These are phyloP conservation scores for Diplodia corticola DNA, from an alignment of 2,329 filamentous ascomycete genomes.

Conservation along the genomic window DNA sequence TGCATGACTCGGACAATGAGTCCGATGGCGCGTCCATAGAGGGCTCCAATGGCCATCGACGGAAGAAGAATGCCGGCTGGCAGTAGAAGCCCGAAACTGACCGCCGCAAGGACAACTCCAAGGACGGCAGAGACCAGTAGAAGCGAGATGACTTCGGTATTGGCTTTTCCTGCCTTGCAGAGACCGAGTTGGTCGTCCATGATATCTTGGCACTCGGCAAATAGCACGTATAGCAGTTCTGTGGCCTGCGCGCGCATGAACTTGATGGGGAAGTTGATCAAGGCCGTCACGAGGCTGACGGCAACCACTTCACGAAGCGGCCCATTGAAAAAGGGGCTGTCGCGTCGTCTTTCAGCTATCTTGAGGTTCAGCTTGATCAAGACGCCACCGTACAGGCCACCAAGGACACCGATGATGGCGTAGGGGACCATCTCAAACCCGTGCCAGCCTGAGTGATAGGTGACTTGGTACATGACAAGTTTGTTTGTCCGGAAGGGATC, in stretches of 20 bases:
- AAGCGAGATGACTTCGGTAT: constrained; percentile 77
- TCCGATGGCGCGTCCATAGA: constrained; percentile 85
- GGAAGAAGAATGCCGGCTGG: constrained; percentile 94
- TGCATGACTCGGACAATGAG: constrained; percentile 90
- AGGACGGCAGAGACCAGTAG: constrained; percentile 79
- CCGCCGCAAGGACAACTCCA: constrained; percentile 79
- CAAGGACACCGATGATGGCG: constrained; percentile 78
- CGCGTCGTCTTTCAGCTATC: constrained; percentile 65
- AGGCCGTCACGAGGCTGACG: constrained; percentile 78
- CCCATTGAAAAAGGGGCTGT: constrained; percentile 61
- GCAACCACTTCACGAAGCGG: constrained; percentile 77
- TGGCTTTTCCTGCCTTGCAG: constrained; percentile 82
- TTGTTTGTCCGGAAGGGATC: constrained; percentile 96
- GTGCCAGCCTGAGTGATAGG: constrained; percentile 89
- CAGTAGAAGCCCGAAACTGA: constrained; percentile 92
- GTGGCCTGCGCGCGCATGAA: constrained; percentile 94
- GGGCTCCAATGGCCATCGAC: constrained; percentile 91
- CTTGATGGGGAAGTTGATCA: constrained; percentile 93
- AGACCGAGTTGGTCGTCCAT: constrained; percentile 85
- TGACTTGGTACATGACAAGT: constrained; percentile 93
- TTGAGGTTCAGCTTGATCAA: constrained; percentile 95
- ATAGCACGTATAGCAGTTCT: constrained; percentile 87
- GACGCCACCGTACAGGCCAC: constrained; percentile 89
- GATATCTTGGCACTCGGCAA: constrained; percentile 82
- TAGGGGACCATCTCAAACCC: constrained; percentile 92